Evolutionary conservation across 2,329 filamentous ascomycete genomes (phyloP).

Genomic region (Teratosphaeria viscida): DNA sequence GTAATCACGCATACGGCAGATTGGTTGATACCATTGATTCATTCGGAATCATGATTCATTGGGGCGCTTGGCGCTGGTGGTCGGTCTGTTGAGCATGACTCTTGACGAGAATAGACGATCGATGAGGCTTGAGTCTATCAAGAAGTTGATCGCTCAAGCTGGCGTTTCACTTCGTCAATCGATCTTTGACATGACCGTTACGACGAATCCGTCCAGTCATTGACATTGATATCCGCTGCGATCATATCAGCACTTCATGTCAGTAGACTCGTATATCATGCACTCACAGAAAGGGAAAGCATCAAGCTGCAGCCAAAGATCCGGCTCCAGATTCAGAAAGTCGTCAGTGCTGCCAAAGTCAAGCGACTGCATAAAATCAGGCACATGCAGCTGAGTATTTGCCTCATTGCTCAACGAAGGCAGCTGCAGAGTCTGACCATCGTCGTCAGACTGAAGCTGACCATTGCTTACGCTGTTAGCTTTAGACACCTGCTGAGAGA

Average conservation of each 20-base stretch:
- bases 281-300: constrained; percentile 17
- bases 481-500: not conserved
- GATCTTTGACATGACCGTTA: not conserved
- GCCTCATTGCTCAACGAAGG: not conserved
- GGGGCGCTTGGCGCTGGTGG: too few species aligned
- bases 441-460: not conserved
- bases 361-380: not conserved
- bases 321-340: constrained; percentile 16
- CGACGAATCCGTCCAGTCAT: not conserved
- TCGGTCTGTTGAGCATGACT: not conserved
- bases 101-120: not conserved
- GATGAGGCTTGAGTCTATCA: not conserved
- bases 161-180: not conserved
- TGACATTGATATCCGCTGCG: not conserved
- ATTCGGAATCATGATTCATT: not conserved
- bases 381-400: not conserved
- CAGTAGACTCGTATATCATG: not conserved
- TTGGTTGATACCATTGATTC: not conserved
- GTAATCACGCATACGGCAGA: not conserved
- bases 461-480: not conserved
- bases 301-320: constrained; percentile 22
- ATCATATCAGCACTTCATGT: not conserved
- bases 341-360: constrained; percentile 5
- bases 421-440: not conserved
- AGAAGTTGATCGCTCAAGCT: not conserved